Evolutionary conservation across 371 early-diverging fungal genomes (phyloP).

Genomic region (Mucor indicus): DNA sequence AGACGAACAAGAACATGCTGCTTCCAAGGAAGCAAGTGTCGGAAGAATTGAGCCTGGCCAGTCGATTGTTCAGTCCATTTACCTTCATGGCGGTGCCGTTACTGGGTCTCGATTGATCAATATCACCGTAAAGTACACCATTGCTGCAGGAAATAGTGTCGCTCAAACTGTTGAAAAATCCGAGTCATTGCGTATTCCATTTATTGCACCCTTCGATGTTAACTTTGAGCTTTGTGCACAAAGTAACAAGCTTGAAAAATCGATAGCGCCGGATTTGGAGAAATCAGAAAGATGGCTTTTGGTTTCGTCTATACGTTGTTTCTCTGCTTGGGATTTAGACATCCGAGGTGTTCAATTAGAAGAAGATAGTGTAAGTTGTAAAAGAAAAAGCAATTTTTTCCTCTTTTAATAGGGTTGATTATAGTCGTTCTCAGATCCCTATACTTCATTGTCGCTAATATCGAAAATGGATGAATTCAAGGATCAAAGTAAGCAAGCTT

Average conservation of each 20-base stretch:
- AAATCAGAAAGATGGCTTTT: conserved; percentile 38
- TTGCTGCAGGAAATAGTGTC: conserved; percentile 9
- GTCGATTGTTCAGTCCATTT: conserved; percentile 17
- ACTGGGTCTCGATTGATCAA: conserved; percentile 32
- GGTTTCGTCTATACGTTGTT: conserved; percentile 39
- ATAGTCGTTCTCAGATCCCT: conserved; percentile 1
- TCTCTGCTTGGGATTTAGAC: conserved; percentile 48
- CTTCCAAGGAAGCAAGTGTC: conserved; percentile 1
- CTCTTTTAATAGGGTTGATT: too few relatives aligned
- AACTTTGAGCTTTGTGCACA: conserved; percentile 37
- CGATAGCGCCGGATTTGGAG: conserved; percentile 27
- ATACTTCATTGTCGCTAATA: conserved; percentile 20
- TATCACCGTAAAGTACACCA: conserved; percentile 27
- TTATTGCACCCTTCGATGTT: conserved; percentile 48
- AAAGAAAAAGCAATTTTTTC: not conserved
- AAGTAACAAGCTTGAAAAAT: conserved; percentile 18
- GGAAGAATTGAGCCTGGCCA: conserved; percentile 27
- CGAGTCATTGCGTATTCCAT: conserved; percentile 47
- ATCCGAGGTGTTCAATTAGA: conserved; percentile 33
- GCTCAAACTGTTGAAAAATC: conserved; percentile 37
- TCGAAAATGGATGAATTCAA: conserved; percentile 19
- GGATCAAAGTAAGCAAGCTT: conserved; percentile 17
- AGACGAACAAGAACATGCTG: conserved; percentile 10
- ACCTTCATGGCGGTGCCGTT: conserved; percentile 23
- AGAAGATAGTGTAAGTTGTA: conserved; percentile 24